Conservation (phyloP, 352 stramenopile genomes). For the Pythium phragmitis region DNA sequence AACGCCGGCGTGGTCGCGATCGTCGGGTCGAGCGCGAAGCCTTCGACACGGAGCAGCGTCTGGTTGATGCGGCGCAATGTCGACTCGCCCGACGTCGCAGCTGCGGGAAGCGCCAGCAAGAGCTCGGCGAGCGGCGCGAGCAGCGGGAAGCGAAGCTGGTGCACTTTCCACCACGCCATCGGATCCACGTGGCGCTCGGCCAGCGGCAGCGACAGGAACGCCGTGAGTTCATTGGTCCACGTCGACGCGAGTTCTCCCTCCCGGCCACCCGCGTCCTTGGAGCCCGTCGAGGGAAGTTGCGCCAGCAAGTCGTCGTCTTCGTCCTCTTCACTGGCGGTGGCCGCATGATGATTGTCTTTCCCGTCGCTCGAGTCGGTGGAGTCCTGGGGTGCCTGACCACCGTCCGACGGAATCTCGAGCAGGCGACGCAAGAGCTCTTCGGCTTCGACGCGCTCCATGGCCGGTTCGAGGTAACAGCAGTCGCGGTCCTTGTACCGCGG, state of each 20-base stretch:
- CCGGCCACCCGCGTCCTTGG: conserved; percentile 40
- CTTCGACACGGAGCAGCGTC: conserved; percentile 62
- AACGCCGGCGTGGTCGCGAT: conserved; percentile 52
- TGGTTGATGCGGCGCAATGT: conserved; percentile 45
- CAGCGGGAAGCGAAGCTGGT: conserved; percentile 76
- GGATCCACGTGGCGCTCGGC: conserved; percentile 74
- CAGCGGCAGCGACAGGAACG: conserved; percentile 72
- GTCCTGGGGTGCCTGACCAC: neutral
- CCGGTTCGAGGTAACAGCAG: conserved; percentile 68
- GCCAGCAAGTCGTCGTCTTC: conserved; percentile 77
- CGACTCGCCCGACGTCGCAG: conserved; percentile 58
- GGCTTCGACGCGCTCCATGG: conserved; percentile 50
- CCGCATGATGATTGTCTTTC: neutral
- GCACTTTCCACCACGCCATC: conserved; percentile 74
- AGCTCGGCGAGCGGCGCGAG: conserved; percentile 78
- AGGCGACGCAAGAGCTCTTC: conserved; percentile 57
- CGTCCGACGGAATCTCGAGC: conserved; percentile 45
- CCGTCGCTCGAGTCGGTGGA: neutral
- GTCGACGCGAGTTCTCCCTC: conserved; percentile 50
- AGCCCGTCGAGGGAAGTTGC: conserved; percentile 57
- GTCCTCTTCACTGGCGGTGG: conserved; percentile 37
- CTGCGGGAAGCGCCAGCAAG: conserved; percentile 63
- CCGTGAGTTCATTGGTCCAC: conserved; percentile 75
- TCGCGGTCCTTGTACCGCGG: conserved; percentile 82
- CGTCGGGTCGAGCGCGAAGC: conserved; percentile 35